phyloP scores from a whole-genome alignment of 2,329 filamentous ascomycete species.

The Ramularia endophylla region DNA sequence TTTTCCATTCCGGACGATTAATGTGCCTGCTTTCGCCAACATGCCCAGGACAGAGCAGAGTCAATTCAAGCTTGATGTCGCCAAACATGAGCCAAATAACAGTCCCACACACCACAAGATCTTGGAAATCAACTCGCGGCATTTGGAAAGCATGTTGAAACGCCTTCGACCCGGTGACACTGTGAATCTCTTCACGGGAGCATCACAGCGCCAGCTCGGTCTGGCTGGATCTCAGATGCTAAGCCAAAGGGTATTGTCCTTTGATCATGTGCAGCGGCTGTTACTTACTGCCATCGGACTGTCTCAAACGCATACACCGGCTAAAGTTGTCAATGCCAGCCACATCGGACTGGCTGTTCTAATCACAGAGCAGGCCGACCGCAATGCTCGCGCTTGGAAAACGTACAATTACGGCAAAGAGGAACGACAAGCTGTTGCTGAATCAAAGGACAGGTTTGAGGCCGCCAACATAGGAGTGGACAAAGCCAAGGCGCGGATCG shows the following conservation, averaged over 20 bases:
- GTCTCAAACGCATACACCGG: conserved; percentile 32
- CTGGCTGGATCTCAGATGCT: conserved; percentile 35
- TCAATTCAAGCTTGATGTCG: conserved; percentile 7
- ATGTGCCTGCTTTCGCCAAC: conserved; percentile 46
- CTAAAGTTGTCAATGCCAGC: conserved; percentile 27
- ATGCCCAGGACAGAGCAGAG: conserved; percentile 14
- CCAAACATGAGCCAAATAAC: conserved; percentile 6
- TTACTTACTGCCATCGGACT: conserved; percentile 49
- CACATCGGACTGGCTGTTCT: conserved; percentile 32
- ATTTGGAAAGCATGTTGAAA: conserved; percentile 58
- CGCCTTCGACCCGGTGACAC: conserved; percentile 34
- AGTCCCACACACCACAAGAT: conserved; percentile 22
- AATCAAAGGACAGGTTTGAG: neutral
- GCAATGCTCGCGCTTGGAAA: conserved; percentile 10
- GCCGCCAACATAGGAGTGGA: neutral
- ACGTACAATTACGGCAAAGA: conserved; percentile 7
- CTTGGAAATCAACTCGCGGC: conserved; percentile 56
- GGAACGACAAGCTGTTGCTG: neutral
- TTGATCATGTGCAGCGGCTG: conserved; percentile 55
- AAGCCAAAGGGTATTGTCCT: conserved; percentile 50
- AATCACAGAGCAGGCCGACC: conserved; percentile 18
- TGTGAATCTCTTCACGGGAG: conserved; percentile 16
- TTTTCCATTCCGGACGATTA: conserved; percentile 47
- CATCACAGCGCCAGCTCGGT: conserved; percentile 15
- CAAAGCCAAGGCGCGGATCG: conserved; percentile 28